These are phyloP conservation scores for Ceratobasidium sp. DNA, from an alignment of 1,284 basidiomycete genomes.

Conservation along the genomic window DNA sequence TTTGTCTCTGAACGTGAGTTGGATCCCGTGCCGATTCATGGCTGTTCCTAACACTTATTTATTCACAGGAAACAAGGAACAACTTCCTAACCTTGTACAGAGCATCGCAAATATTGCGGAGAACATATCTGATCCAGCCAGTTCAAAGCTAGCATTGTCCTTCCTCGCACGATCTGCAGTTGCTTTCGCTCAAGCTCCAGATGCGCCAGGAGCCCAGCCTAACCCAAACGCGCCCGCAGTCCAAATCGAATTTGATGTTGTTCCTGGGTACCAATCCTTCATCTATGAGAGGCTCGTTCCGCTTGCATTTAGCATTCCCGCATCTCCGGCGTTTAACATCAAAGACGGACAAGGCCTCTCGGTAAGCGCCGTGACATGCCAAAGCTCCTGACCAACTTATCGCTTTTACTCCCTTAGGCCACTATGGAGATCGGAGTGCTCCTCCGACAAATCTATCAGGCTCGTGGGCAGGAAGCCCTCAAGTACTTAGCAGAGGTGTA, in stretches of 20 bases:
- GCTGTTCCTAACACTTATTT: background rate
- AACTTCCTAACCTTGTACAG: slow-evolving; percentile 70
- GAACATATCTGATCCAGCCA: slow-evolving; percentile 72
- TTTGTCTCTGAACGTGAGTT: slow-evolving; percentile 85
- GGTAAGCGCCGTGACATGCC: slow-evolving; percentile 65
- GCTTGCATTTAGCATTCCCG: slow-evolving; percentile 82
- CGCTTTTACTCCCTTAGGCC: slow-evolving; percentile 60
- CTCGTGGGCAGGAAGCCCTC: slow-evolving; percentile 83
- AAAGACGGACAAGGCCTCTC: slow-evolving; percentile 86
- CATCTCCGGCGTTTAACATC: slow-evolving; percentile 81
- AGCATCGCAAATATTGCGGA: slow-evolving; percentile 65
- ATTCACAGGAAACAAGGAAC: slow-evolving; percentile 38
- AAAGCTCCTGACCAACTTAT: slow-evolving; percentile 1
- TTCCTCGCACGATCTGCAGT: slow-evolving; percentile 72
- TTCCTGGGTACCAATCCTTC: slow-evolving; percentile 93
- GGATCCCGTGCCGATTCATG: background rate
- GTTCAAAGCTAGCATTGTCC: slow-evolving; percentile 81
- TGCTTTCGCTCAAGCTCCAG: slow-evolving; percentile 38
- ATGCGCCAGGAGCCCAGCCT: slow-evolving; percentile 29
- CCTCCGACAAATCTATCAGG: slow-evolving; percentile 78
- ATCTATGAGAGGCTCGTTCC: slow-evolving; percentile 90
- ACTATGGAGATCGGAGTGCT: slow-evolving; percentile 87
- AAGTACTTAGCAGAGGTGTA: slow-evolving; percentile 82
- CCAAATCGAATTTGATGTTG: slow-evolving; percentile 51
- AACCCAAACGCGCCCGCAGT: slow-evolving; percentile 28